Evolutionary conservation across 2,329 filamentous ascomycete genomes (phyloP), one percentile per base, ranked within the genome.

Genomic region (Aspergillus flavus): DNA sequence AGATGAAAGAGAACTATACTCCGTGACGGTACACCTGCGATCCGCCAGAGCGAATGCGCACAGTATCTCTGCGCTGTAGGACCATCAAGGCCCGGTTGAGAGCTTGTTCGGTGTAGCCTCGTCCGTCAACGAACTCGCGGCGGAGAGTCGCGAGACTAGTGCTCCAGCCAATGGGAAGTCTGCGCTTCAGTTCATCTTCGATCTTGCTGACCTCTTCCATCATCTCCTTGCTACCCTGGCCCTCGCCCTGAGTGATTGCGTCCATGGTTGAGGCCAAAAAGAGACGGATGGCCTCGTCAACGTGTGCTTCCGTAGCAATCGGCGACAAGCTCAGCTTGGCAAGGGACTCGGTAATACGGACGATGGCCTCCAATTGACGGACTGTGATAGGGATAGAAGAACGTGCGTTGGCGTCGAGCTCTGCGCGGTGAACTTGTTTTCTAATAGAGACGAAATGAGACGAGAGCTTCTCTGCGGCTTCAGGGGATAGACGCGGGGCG

Each of bases 241-340:
- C 91, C 69, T 91, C 90, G 64, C 94, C 94, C 72, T 96, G 93
- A 64, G 92, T 94, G 61, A 98, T 93, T 9, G 95, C 95, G 74
- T 99, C 94, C 95, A 99, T 98, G 62, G 95, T 99, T 4, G 90
- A 94, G 68, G 94, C 95, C 34, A 99, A 83, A 89, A 99, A 99
- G 19, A 99, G 86, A 0, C 95, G 90, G 72, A 99, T 99, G 2
- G 95, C 95, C 81, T 99, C 95, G 73, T 99, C 94, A 58, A 99
- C 95, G 74, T 99, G 95, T 54, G 88, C 85, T 78, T 97, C 94
- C 0, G 91, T 94, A 2, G 94, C 95, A 48, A 97, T 85, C 4
- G 94, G 90, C 0, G 91, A 92, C 10, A 99, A 86, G 0, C 91
- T 89, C 50, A 99, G 84, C 78, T 99, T 99, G 61, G 95, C 95